Evolutionary conservation across 129 eudicot genomes (phyloP).

Genomic region (Centaurea solstitialis): DNA sequence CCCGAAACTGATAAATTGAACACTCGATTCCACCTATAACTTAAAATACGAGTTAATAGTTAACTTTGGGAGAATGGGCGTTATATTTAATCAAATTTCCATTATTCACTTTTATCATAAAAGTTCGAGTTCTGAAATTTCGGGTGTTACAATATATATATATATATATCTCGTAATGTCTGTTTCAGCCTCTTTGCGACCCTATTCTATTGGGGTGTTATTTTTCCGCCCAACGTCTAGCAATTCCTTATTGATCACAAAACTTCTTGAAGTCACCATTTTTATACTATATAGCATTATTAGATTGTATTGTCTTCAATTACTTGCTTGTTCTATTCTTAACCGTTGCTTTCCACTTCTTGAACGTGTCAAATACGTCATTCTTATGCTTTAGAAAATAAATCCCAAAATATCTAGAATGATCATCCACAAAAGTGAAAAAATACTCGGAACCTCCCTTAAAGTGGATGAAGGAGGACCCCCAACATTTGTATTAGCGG

Average conservation of each 20-base stretch:
- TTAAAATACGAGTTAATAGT: too few relatives aligned
- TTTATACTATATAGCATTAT: background rate
- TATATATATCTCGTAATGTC: background rate
- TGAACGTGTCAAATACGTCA: conserved; percentile 20
- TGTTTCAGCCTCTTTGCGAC: background rate
- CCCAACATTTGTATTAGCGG: background rate
- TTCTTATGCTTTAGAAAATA: conserved; percentile 13
- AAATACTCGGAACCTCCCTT: background rate
- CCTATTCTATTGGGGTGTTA: conserved; percentile 1
- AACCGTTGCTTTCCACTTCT: conserved; percentile 14
- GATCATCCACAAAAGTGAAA: background rate
- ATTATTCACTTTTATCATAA: too few relatives aligned
- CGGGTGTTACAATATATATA: too few relatives aligned
- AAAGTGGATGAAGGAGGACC: background rate
- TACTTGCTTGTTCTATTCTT: background rate
- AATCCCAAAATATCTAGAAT: background rate
- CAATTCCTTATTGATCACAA: conserved; percentile 21
- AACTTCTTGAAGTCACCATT: conserved; percentile 9
- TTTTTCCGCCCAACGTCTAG: conserved; percentile 1
- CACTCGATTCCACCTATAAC: too few relatives aligned
- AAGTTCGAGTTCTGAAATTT: too few relatives aligned
- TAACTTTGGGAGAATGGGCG: too few relatives aligned
- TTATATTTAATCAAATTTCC: too few relatives aligned
- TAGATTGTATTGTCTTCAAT: background rate
- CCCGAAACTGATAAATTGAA: too few relatives aligned